Conservation (phyloP, 1,139 yeast genomes). For the Nadsonia commutata region DNA sequence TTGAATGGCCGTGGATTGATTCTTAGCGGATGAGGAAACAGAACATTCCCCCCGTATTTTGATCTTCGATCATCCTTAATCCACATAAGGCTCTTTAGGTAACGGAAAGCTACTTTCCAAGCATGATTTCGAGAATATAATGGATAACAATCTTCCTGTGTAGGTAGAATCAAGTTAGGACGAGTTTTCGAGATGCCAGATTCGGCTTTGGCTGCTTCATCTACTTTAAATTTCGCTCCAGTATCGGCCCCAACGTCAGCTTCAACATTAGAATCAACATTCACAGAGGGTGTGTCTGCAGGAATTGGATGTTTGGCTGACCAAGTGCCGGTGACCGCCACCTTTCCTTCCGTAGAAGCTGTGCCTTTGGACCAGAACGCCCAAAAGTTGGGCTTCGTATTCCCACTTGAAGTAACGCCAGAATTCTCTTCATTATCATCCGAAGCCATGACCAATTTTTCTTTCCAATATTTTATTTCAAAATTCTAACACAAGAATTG, state of each 20-base stretch:
- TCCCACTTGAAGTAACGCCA: too few relatives aligned
- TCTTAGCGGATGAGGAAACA: neutral
- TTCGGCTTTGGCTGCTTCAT: neutral
- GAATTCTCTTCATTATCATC: too few relatives aligned
- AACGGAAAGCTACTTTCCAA: neutral
- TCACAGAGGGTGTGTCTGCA: neutral
- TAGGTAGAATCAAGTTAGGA: neutral
- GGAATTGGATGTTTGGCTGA: neutral
- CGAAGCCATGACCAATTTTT: too few relatives aligned
- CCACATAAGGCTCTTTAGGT: neutral
- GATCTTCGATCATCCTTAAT: neutral
- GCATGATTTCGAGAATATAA: neutral
- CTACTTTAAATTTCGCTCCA: neutral
- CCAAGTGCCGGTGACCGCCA: neutral
- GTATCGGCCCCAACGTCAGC: neutral
- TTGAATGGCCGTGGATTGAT: conserved; percentile 11
- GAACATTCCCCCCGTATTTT: neutral
- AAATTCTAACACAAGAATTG: too few relatives aligned
- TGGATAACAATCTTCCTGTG: neutral
- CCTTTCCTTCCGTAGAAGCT: neutral
- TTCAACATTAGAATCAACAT: neutral
- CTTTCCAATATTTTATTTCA: too few relatives aligned
- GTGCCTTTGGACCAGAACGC: neutral
- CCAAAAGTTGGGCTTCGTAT: too few relatives aligned
- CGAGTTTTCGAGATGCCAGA: too few relatives aligned